Evolutionary conservation across 257 asterid genomes (phyloP).

Genomic region (Oldenlandia corymbosa): DNA sequence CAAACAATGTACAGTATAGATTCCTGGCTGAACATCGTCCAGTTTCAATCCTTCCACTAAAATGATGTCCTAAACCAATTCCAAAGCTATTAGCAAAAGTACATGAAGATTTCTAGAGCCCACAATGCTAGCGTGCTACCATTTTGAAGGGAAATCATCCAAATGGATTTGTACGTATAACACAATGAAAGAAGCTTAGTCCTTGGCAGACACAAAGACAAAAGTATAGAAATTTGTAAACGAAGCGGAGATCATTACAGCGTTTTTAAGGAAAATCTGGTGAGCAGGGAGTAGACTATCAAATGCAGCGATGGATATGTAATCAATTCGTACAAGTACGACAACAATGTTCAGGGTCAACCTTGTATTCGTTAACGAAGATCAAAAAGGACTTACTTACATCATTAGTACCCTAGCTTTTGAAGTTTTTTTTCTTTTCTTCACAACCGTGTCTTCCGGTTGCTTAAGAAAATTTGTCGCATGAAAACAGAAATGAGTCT

Average conservation of each 20-base stretch:
- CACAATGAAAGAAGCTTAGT: neutral
- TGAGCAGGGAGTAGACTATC: slow-evolving; percentile 68
- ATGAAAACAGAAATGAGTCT: too few species aligned
- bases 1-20: slow-evolving; percentile 71
- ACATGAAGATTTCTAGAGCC: neutral
- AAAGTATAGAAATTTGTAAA: too few species aligned
- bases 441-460: too few species aligned
- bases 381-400: too few species aligned
- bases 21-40: slow-evolving; percentile 49
- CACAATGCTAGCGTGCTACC: too few species aligned
- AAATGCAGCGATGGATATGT: slow-evolving; percentile 86
- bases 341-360: neutral
- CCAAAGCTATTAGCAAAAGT: neutral
- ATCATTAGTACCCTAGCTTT: too few species aligned
- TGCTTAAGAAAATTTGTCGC: too few species aligned
- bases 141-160: neutral
- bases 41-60: slow-evolving; percentile 94
- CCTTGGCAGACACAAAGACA: neutral
- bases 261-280: slow-evolving; percentile 64
- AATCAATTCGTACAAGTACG: slow-evolving; percentile 57
- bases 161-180: too few species aligned
- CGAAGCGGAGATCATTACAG: slow-evolving; percentile 43
- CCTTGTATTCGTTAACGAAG: neutral
- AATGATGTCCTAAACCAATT: slow-evolving; percentile 60
- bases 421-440: too few species aligned